Evolutionary conservation across 345 rosid species (phyloP), one percentile per base, ranked within the genome.

Genomic region (Arabidopsis thaliana): DNA sequence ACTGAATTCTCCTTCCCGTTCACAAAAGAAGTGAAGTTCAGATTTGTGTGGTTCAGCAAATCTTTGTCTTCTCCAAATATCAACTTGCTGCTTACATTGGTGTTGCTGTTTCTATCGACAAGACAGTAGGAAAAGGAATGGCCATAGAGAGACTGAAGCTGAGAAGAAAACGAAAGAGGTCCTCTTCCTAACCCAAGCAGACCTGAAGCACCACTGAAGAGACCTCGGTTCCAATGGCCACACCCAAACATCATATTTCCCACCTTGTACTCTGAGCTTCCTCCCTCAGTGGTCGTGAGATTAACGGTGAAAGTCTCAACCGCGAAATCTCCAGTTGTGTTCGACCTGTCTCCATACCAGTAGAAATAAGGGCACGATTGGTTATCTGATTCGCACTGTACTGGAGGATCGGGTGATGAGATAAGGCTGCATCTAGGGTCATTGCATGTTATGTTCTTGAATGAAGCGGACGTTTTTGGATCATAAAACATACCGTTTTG

Each of bases 131-230:
- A 91, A 77, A 93, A 93, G 6, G 96, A 87, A 30, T 91, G 93
- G 6, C 96, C 93, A 4, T 88, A 89, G 1, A 70, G 78, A 60
- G 96, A 84, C 67, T 88, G 92, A 62, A 93, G 86, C 85, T 93
- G 98, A 14, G 97, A 87, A 23, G 91, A 71, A 45, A 93, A 88
- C 2, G 98, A 93, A 51, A 91, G 89, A 12, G 93, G 89, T 24
- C 97, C 96, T 85, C 92, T 85, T 28, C 98, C 98, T 23, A 93
- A 85, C 8, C 98, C 97, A 57, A 93, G 74, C 71, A 93, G 64
- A 37, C 98, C 97, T 37, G 97, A 82, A 52, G 97, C 96, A 9
- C 93, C 96, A 11, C 60, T 82, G 75, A 91, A 91, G 9, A 79
- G 79, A 28, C 95, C 98, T 79, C 93, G 64, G 82, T 93, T 93